Evolutionary conservation across 345 rosid genomes (phyloP), one percentile per base, ranked within the genome.

Genomic region (Arabis alpina): DNA sequence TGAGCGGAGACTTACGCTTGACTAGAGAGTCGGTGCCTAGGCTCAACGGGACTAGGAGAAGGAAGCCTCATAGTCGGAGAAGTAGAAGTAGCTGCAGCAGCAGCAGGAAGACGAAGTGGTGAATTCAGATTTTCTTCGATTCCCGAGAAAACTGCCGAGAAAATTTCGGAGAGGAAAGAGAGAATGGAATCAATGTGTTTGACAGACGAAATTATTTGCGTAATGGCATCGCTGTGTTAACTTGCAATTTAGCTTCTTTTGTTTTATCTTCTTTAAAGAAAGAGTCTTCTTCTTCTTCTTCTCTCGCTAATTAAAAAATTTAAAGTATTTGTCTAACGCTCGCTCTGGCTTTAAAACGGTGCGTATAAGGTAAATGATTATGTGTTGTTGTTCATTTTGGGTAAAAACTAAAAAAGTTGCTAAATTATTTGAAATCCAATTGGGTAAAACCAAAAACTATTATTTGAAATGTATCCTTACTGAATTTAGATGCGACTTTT

Each of bases 1-100:
- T 15, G 37, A 63, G 54, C 34, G 45, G 54, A 68, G 51, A 79
- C 81, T 72, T 61, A 88, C 85, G 61, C 25, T 13, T 81, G 70
- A 82, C 80, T 14, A 53, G 84, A 83, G 52, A 82, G 27, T 34
- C 91, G 95, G 78, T 54, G 95, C 66, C 91, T 63, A n/a, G 82
- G 79, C 72, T 88, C 91, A 6, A 81, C 65, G 64, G 87, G 68
- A 64, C 77, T 47, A 43, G 84, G 87, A 14, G 88, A 78, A 64
- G 86, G 61, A 41, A 75, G 78, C 76, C 87, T 82, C 84, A 80
- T 82, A 24, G 55, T 77, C 53, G 66, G 12, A 43, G 23, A 43
- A 42, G 43, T 42, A 42, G 23, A 55, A 57, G 57, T 13, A 19
- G 32, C 59, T 65, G 52, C 62, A 1, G 63, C 47, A 16, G 62